Evolutionary conservation across 1,284 basidiomycete genomes (phyloP).

Genomic region (Trichosporon faecale): DNA sequence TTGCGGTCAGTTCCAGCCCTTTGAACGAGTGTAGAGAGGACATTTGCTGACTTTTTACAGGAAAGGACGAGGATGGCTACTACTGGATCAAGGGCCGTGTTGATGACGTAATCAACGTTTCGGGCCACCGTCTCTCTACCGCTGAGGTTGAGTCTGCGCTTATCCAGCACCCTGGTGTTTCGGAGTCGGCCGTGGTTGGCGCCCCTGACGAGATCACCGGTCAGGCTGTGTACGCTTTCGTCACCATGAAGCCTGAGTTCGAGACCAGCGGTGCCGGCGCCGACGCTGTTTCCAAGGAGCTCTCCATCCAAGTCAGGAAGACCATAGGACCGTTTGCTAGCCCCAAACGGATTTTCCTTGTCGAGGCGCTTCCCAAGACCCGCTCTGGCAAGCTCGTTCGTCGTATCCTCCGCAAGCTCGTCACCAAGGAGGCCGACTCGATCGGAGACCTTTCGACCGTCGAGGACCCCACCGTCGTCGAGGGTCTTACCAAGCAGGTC

Average conservation of each 20-base stretch:
- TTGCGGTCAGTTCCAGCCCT: constrained; percentile 60
- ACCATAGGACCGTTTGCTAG: constrained; percentile 88
- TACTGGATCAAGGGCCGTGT: constrained; percentile 98
- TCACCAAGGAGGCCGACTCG: constrained; percentile 87
- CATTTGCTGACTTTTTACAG: neutral
- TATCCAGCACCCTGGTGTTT: constrained; percentile 89
- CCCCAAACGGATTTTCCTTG: constrained; percentile 86
- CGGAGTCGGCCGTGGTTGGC: constrained; percentile 93
- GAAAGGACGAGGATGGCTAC: constrained; percentile 88
- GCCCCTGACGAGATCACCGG: constrained; percentile 78
- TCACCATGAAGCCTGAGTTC: constrained; percentile 68
- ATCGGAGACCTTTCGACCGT: constrained; percentile 88
- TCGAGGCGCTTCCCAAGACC: constrained; percentile 89
- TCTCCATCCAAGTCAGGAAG: constrained; percentile 90
- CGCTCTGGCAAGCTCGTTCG: constrained; percentile 96
- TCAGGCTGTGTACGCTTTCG: constrained; percentile 76
- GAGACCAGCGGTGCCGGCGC: constrained; percentile 68
- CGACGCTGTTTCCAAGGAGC: constrained; percentile 73
- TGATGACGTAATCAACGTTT: constrained; percentile 67
- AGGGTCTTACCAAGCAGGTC: constrained; percentile 41
- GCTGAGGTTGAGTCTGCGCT: constrained; percentile 97
- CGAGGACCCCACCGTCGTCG: constrained; percentile 79
- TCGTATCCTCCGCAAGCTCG: constrained; percentile 91
- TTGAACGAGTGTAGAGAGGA: too few relatives aligned
- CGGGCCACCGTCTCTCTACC: constrained; percentile 93